Evolutionary conservation across 805 yeast genomes (phyloP).

Genomic region (Teunomyces barrocoloradensis): DNA sequence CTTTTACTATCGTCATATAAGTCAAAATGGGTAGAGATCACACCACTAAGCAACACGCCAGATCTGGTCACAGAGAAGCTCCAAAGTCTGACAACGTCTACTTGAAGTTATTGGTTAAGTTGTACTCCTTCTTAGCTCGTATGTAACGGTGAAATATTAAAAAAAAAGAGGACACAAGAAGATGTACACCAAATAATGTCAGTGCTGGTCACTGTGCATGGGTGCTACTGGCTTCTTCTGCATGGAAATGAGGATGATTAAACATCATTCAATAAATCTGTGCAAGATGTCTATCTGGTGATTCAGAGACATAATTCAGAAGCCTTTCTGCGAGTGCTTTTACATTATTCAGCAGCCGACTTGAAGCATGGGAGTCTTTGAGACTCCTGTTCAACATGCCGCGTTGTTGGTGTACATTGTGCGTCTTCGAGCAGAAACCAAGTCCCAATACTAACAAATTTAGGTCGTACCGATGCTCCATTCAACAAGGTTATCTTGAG

Average conservation of each 20-base stretch:
- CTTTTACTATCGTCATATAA: conserved; percentile 6
- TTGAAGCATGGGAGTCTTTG: not conserved
- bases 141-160: conserved; percentile 46
- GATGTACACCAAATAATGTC: conserved; percentile 1
- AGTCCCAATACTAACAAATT: conserved; percentile 31
- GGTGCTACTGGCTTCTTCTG: conserved; percentile 5
- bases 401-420: conserved; percentile 13
- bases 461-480: conserved; percentile 97
- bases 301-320: conserved; percentile 7
- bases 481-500: conserved; percentile 97
- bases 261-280: not conserved
- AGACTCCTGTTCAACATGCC: not conserved
- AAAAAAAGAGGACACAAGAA: conserved; percentile 1
- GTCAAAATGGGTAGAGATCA: conserved; percentile 92
- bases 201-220: not conserved
- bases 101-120: conserved; percentile 96
- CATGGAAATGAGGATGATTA: not conserved
- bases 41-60: conserved; percentile 92
- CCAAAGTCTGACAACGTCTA: conserved; percentile 99
- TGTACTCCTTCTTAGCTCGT: conserved; percentile 99
- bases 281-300: conserved; percentile 12
- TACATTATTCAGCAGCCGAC: conserved; percentile 2
- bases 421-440: conserved; percentile 48
- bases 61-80: conserved; percentile 95
- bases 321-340: conserved; percentile 29